Percentiles rank a stretch among this genome's conserved stretches.
These are phyloP conservation scores for Leptographium radiaticola DNA, from an alignment of 2,329 filamentous ascomycete genomes.

Conservation along the genomic window DNA sequence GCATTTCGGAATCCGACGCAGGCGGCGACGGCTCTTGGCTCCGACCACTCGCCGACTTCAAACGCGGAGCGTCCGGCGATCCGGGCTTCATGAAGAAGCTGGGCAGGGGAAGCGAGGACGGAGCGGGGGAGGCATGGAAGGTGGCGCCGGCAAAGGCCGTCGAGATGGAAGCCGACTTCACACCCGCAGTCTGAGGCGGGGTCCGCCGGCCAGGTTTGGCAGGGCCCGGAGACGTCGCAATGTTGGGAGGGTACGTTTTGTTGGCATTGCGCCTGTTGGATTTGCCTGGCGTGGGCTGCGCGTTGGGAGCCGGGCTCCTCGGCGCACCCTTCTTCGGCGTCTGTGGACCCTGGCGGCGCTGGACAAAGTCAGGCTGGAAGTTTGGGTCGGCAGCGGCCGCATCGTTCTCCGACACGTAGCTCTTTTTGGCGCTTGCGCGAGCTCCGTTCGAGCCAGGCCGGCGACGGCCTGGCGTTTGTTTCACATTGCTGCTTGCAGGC, in stretches of 20 bases:
- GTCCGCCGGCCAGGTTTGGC: slow-evolving; percentile 29
- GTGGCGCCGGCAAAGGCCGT: slow-evolving; percentile 81
- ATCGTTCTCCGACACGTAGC: slow-evolving; percentile 49
- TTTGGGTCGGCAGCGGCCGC: slow-evolving; percentile 20
- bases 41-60: slow-evolving; percentile 24
- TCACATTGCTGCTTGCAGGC: slow-evolving; percentile 9
- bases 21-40: slow-evolving; percentile 37
- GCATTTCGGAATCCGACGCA: slow-evolving; percentile 36
- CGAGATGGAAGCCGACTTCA: slow-evolving; percentile 26
- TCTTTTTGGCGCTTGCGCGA: slow-evolving; percentile 30
- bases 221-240: slow-evolving; percentile 27
- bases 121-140: slow-evolving; percentile 88
- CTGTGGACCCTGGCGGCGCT: slow-evolving; percentile 1
- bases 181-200: slow-evolving; percentile 27
- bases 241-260: slow-evolving; percentile 18
- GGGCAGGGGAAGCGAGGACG: slow-evolving; percentile 79
- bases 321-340: slow-evolving; percentile 14
- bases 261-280: slow-evolving; percentile 17
- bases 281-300: slow-evolving; percentile 15
- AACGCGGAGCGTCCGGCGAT: slow-evolving; percentile 48
- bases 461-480: slow-evolving; percentile 26
- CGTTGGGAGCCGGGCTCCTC: slow-evolving; percentile 15
- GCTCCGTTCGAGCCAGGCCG: slow-evolving; percentile 25
- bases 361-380: slow-evolving; percentile 20
- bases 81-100: slow-evolving; percentile 67